Base-by-base conservation (phyloP, 108 stramenopile species). In the Cyclotella kingstonii region DNA sequence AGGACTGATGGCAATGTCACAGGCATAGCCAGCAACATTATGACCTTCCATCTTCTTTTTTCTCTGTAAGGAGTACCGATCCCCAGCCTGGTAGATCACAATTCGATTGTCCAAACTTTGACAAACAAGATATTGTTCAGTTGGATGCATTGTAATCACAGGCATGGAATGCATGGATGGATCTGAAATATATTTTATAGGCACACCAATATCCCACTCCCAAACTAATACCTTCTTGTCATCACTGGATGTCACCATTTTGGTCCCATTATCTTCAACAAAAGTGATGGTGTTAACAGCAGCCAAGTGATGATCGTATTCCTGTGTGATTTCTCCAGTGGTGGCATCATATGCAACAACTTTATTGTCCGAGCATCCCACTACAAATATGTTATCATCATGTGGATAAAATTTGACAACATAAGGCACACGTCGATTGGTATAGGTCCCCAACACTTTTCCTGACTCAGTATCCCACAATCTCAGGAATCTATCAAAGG, bases 151-250 rank as follows among this genome's bases (percentile, higher is more conserved):
- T 27, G 91, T 78, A 49, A 96, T 77, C 8, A 86, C 83, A 1
- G 98, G 99, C 84, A 99, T 98, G 48, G 94, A 86, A 70, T 99
- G 97, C 98, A 99, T 98, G 30, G 92, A 87, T 4, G 99, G 97
- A 77, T 98, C 98, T n/a, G 85, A 78, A 41, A 99, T 97, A 77
- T 98, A 98, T 61, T 98, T 98, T 68, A 98, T 93, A 15, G 99
- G 99, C 5, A 99, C 99, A 9, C 97, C 96, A 65, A 98, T 98
- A 66, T 95, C 95, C 88, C 94, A 96, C 68, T 99, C 99, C 99
- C 99, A 99, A 10, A 97, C 93, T 28, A 99, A 60, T 0, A 98
- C 73, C 76, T 98, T 98, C 73, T 98, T 99, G 73, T 99, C 99
- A 70, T 99, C 99, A 28, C 87, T 82, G 11, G 90, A 96, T 30